Base-by-base conservation (phyloP, 2,329 filamentous ascomycete genomes). In the Trichoderma semiorbis region DNA sequence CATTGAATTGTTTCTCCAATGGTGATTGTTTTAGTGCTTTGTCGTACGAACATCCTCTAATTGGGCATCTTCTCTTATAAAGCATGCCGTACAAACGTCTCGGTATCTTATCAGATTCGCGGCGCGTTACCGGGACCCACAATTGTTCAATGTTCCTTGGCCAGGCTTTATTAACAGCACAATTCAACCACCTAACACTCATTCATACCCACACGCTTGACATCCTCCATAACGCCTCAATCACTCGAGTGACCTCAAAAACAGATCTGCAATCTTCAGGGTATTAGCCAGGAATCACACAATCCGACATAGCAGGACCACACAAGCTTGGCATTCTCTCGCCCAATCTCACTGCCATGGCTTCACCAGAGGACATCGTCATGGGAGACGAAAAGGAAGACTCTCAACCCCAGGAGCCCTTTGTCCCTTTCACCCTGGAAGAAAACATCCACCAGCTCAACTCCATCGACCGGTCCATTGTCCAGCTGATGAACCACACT, bases 391-490 rank as follows among this genome's bases (percentile, higher is more conserved):
- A 73, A 30, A 74, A 78, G n/a, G 75, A 73, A 32, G 69, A 69
- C 7, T 36, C 78, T 32, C 75, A 78, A 55, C 70, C 78, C 34
- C 83, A 85, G 57, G 78, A 85, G 39, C 85, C 87, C n/a, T 92
- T 95, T 75, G 92, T 90, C 11, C 88, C 87, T n/a, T 92, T 95
- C 75, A 92, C 90, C 11, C 87, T 92, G 39, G 88, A 91, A 53
- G 92, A 97, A 79, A 93, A 92, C 74, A 94, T 97, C 74, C 86
- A 91, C 71, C 93, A 97, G 77, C 88, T 97, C 70, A 92, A 91
- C 75, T 89, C 91, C 55, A 92, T 97, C 76, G 94, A 97, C 82
- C 88, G 88, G 78, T 90, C 80, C 57, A 80, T 81, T 47, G 81
- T 83, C 43, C 77, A 81, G 72, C 78, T 82, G 68, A 81, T 83